phyloP scores from a whole-genome alignment of 1,284 basidiomycete genomes.

The Ceratobasidium sp. region DNA sequence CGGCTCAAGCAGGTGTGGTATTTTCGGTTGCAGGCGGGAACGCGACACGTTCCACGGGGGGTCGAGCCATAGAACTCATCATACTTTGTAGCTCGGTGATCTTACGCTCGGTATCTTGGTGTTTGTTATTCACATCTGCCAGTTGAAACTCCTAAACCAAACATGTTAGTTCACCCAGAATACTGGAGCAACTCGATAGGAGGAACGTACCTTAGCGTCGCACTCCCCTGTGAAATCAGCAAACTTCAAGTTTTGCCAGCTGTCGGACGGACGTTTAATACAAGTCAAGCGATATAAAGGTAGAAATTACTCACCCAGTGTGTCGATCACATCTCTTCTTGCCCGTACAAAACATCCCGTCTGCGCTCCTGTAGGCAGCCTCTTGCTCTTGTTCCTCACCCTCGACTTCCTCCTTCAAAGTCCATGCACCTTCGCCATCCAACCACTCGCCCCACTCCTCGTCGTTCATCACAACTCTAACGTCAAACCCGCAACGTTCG shows the following conservation, averaged over 20 bases:
- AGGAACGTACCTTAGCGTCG: constrained; percentile 65
- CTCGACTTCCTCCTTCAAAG: constrained; percentile 63
- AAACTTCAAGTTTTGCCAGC: constrained; percentile 82
- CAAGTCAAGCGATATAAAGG: constrained; percentile 13
- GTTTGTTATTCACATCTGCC: constrained; percentile 20
- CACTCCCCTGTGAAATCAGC: constrained; percentile 80
- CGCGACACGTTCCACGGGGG: constrained; percentile 20
- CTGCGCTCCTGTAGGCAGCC: constrained; percentile 59
- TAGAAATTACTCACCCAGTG: constrained; percentile 67
- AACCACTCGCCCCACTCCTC: constrained; percentile 74
- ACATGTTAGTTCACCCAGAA: background rate
- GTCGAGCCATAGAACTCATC: constrained; percentile 28
- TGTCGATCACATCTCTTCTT: constrained; percentile 83
- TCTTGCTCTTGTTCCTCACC: constrained; percentile 51
- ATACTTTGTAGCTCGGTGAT: constrained; percentile 25
- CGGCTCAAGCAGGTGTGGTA: background rate
- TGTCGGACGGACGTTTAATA: constrained; percentile 47
- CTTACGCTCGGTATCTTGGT: constrained; percentile 28
- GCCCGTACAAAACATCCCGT: constrained; percentile 79
- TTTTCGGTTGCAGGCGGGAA: constrained; percentile 3
- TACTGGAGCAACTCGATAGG: background rate
- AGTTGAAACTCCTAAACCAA: constrained; percentile 29
- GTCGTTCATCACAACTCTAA: constrained; percentile 81
- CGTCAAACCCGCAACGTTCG: constrained; percentile 85
- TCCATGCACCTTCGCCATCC: constrained; percentile 66